These are phyloP conservation scores for Hymenochaete sp. DNA, from an alignment of 1,284 basidiomycete genomes.

Conservation along the genomic window DNA sequence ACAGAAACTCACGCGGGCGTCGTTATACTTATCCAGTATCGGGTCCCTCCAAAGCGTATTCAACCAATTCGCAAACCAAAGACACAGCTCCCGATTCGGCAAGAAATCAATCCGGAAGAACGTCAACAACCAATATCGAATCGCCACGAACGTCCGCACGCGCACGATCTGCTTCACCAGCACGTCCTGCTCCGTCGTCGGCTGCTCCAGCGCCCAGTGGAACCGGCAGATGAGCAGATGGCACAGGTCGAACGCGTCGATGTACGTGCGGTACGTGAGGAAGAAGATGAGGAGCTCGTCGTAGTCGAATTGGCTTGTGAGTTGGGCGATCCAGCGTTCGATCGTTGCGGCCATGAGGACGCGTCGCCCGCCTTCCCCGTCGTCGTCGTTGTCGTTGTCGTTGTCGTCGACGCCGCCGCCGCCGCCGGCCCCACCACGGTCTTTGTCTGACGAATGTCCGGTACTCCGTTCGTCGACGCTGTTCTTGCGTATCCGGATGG, in stretches of 20 bases:
- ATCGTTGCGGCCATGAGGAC: conserved; percentile 78
- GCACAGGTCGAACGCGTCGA: conserved; percentile 66
- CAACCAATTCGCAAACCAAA: conserved; percentile 66
- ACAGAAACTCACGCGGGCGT: conserved; percentile 45
- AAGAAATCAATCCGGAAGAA: conserved; percentile 84
- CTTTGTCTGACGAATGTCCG: no score
- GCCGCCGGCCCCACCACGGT: conserved; percentile 11
- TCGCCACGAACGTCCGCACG: conserved; percentile 78
- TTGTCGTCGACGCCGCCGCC: conserved; percentile 26
- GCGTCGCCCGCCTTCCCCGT: conserved; percentile 30
- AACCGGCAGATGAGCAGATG: conserved; percentile 76
- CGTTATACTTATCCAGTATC: conserved; percentile 51
- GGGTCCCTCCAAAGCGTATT: conserved; percentile 67
- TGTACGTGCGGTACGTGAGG: conserved; percentile 78
- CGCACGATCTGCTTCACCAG: conserved; percentile 66
- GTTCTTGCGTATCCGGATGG: no score
- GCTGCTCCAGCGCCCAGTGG: conserved; percentile 71
- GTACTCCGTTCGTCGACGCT: no score
- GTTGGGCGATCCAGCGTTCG: conserved; percentile 83
- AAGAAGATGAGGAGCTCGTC: conserved; percentile 81
- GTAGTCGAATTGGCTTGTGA: conserved; percentile 76
- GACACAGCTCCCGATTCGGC: conserved; percentile 66
- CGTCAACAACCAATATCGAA: conserved; percentile 79
- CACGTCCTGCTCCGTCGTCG: conserved; percentile 48
- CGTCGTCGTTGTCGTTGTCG: conserved; percentile 26